Percentiles rank a stretch among this genome's conserved stretches.
Evolutionary conservation across 2,329 filamentous ascomycete species (phyloP).

Genomic region (Hyphodiscus sp.): DNA sequence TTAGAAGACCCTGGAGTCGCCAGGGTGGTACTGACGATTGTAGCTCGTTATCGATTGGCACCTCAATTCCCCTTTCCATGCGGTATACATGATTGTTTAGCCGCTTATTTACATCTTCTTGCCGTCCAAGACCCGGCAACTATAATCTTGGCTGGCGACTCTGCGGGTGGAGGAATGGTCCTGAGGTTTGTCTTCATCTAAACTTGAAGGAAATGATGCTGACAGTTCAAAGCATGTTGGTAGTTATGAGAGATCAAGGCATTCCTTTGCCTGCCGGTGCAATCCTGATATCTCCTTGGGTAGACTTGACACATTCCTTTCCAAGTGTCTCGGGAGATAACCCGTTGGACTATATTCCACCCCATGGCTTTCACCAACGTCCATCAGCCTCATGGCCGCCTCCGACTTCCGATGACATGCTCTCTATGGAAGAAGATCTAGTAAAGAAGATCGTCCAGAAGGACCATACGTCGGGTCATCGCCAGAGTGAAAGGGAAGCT

Average conservation of each 20-base stretch:
- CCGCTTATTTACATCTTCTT: conserved; percentile 79
- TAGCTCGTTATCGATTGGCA: conserved; percentile 72
- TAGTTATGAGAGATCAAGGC: conserved; percentile 73
- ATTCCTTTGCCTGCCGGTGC: conserved; percentile 83
- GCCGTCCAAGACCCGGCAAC: conserved; percentile 69
- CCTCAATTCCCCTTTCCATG: conserved; percentile 97
- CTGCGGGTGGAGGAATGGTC: conserved; percentile 87
- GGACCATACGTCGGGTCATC: conserved; percentile 16
- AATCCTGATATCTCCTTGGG: conserved; percentile 90
- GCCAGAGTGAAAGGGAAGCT: conserved; percentile 32
- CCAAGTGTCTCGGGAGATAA: conserved; percentile 74
- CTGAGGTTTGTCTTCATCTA: conserved; percentile 42
- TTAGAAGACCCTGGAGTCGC: neutral
- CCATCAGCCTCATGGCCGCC: conserved; percentile 91
- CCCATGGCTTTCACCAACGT: conserved; percentile 81
- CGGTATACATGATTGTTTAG: conserved; percentile 81
- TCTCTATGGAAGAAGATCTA: conserved; percentile 39
- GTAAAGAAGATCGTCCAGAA: conserved; percentile 46
- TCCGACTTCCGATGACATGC: conserved; percentile 69
- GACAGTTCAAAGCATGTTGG: conserved; percentile 49
- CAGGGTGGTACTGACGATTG: conserved; percentile 8
- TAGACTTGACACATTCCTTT: conserved; percentile 91
- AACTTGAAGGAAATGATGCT: conserved; percentile 6
- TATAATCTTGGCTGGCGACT: conserved; percentile 86
- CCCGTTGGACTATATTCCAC: conserved; percentile 80